phyloP scores from a whole-genome alignment of 352 stramenopile genomes.

The Phytophthora citricola region DNA sequence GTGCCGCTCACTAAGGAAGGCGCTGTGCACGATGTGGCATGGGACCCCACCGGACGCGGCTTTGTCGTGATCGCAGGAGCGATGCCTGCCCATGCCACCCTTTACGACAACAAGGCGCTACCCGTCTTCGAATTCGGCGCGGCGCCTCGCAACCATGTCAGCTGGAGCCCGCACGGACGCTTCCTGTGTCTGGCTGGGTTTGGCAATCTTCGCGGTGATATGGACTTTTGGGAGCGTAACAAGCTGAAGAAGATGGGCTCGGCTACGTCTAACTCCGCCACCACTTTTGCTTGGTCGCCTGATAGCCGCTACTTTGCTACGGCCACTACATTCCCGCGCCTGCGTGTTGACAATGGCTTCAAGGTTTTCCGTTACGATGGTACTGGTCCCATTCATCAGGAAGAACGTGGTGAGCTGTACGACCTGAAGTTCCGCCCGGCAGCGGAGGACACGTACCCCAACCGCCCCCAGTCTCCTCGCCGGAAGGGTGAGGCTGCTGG shows the following conservation, averaged over 20 bases:
- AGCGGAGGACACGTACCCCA: slow-evolving; percentile 80
- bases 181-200: slow-evolving; percentile 97
- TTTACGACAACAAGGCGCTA: slow-evolving; percentile 97
- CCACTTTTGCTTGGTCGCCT: slow-evolving; percentile 92
- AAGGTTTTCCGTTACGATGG: slow-evolving; percentile 98
- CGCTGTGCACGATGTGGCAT: slow-evolving; percentile 95
- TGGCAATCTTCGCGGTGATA: slow-evolving; percentile 97
- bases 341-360: slow-evolving; percentile 99
- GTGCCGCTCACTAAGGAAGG: slow-evolving; percentile 91
- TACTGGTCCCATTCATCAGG: slow-evolving; percentile 85
- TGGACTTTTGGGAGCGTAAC: slow-evolving; percentile 96
- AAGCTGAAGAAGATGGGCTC: slow-evolving; percentile 96
- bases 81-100: slow-evolving; percentile 95
- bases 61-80: slow-evolving; percentile 96
- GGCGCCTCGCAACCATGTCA: slow-evolving; percentile 96
- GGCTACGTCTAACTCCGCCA: slow-evolving; percentile 82
- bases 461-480: slow-evolving; percentile 86
- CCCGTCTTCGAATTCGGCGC: slow-evolving; percentile 97
- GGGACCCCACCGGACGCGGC: slow-evolving; percentile 91
- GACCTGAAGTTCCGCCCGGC: slow-evolving; percentile 90
- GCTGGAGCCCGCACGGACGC: slow-evolving; percentile 95
- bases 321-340: slow-evolving; percentile 96
- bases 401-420: slow-evolving; percentile 85
- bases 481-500: slow-evolving; percentile 63
- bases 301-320: slow-evolving; percentile 96